Evolutionary conservation across 371 early-diverging fungal species (phyloP).

Genomic region (Circinella minor): DNA sequence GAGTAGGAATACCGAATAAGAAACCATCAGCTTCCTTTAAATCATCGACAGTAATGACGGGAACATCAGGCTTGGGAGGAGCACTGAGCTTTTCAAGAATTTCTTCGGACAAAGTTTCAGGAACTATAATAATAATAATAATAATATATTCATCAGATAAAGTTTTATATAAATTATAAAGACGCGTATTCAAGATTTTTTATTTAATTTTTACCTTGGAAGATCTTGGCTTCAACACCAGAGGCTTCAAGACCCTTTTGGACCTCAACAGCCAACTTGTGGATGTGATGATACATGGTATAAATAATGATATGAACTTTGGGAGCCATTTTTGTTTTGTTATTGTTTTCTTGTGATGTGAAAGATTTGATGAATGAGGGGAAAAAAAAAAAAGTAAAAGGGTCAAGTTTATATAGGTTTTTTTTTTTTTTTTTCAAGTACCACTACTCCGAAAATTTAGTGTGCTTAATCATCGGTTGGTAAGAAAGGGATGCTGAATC

Average conservation of each 20-base stretch:
- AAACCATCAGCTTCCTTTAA: slow-evolving; percentile 77
- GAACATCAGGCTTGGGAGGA: slow-evolving; percentile 61
- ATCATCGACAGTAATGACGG: slow-evolving; percentile 62
- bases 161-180: neutral
- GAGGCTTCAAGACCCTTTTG: slow-evolving; percentile 62
- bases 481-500: too few relatives aligned
- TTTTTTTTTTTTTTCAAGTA: neutral
- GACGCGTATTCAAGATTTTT: neutral
- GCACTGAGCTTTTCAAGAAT: slow-evolving; percentile 76
- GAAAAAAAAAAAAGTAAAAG: neutral
- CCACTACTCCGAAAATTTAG: neutral
- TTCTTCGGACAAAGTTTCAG: slow-evolving; percentile 70
- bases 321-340: slow-evolving; percentile 30
- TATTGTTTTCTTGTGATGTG: neutral
- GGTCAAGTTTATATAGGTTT: neutral
- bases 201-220: slow-evolving; percentile 38
- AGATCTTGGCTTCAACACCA: slow-evolving; percentile 68
- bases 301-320: slow-evolving; percentile 52
- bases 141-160: neutral
- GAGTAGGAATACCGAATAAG: slow-evolving; percentile 77
- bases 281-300: slow-evolving; percentile 63
- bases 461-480: neutral
- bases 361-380: neutral
- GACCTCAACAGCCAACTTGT: slow-evolving; percentile 59
- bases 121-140: slow-evolving; percentile 22